Conservation (phyloP, 257 asterid species). For the Primulina eburnea region DNA sequence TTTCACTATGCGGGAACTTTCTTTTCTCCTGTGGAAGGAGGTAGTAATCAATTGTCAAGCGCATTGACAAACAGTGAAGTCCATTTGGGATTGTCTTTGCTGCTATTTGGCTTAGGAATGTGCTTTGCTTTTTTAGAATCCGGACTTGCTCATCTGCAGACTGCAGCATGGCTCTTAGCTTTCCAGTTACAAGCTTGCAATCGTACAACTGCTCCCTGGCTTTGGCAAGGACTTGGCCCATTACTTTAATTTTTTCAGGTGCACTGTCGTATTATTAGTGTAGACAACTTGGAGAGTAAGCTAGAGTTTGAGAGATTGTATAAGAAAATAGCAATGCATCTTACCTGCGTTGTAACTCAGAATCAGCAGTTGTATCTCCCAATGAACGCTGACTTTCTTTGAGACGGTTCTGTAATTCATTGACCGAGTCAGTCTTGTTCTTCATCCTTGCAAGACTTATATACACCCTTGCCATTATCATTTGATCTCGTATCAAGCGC, state of each 20-base stretch:
- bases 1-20: conserved; percentile 74
- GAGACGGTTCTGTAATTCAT: conserved; percentile 69
- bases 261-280: conserved; percentile 50
- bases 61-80: conserved; percentile 90
- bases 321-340: conserved; percentile 17
- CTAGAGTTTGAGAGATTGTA: conserved; percentile 16
- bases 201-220: conserved; percentile 87
- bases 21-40: conserved; percentile 85
- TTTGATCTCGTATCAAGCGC: conserved; percentile 90
- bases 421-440: conserved; percentile 62
- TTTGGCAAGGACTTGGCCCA: conserved; percentile 87
- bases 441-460: conserved; percentile 78
- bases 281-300: conserved; percentile 25
- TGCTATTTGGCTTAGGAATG: conserved; percentile 92
- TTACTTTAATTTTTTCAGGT: conserved; percentile 72
- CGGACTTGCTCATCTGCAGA: conserved; percentile 98
- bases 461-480: conserved; percentile 96
- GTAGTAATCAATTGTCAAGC: conserved; percentile 83
- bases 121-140: conserved; percentile 94
- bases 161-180: conserved; percentile 96
- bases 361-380: conserved; percentile 83
- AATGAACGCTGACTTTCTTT: conserved; percentile 95
- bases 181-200: conserved; percentile 89
- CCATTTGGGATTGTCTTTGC: conserved; percentile 98
- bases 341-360: conserved; percentile 76